Conservation (phyloP, 1,139 yeast species). For the Magnusiomyces sp. region DNA sequence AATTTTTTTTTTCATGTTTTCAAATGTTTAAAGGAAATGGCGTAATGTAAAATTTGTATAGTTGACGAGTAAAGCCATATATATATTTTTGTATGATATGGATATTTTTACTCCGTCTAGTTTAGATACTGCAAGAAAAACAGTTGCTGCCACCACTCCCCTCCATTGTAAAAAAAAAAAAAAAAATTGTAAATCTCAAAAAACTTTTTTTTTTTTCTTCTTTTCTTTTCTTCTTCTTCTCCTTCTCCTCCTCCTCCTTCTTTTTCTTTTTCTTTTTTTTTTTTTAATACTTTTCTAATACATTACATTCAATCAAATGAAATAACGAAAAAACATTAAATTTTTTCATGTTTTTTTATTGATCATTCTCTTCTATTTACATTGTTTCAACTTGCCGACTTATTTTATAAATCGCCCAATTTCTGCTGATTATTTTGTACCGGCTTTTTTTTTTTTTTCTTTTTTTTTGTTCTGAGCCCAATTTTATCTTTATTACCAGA, state of each 20-base stretch:
- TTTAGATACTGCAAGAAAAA: no score
- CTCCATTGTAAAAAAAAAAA: background rate
- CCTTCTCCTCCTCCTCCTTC: background rate
- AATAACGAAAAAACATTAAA: no score
- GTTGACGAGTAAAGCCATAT: background rate
- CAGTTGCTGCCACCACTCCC: background rate
- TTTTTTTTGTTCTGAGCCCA: no score
- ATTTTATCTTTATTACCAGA: no score
- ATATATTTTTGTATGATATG: background rate
- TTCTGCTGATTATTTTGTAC: no score
- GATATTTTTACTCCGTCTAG: no score
- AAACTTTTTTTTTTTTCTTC: background rate
- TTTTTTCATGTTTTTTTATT: no score
- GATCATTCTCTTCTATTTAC: no score
- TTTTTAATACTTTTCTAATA: background rate
- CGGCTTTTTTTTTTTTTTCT: no score
- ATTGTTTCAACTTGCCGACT: no score
- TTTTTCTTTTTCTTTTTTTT: background rate
- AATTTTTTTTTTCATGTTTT: background rate
- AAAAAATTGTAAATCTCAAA: background rate
- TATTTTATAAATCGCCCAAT: no score
- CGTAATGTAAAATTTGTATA: background rate
- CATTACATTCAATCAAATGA: background rate
- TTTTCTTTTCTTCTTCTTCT: background rate
- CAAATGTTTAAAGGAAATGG: background rate